Conservation (phyloP, 345 rosid species). For the Heritiera fomes region DNA sequence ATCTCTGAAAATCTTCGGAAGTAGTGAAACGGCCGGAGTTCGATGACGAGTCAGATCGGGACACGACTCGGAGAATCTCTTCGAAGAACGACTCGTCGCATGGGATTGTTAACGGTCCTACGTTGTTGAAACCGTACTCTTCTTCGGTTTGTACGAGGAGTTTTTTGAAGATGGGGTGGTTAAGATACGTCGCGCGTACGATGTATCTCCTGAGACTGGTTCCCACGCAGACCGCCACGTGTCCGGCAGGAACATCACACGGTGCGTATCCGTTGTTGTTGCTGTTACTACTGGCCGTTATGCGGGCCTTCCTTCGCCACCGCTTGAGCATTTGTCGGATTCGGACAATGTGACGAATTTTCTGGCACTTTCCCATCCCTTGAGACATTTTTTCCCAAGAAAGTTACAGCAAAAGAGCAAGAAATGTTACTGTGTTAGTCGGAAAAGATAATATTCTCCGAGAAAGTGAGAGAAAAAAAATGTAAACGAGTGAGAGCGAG, state of each 20-base stretch:
- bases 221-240: slow-evolving; percentile 82
- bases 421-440: neutral
- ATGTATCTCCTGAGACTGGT: slow-evolving; percentile 52
- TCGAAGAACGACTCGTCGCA: slow-evolving; percentile 87
- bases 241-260: slow-evolving; percentile 75
- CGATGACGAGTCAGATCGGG: slow-evolving; percentile 34
- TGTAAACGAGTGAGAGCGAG: neutral
- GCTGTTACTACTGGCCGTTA: slow-evolving; percentile 26
- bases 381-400: slow-evolving; percentile 23
- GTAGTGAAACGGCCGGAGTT: slow-evolving; percentile 28
- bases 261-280: slow-evolving; percentile 31
- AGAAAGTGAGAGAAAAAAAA: slow-evolving; percentile 24
- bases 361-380: slow-evolving; percentile 46
- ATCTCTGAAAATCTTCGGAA: slow-evolving; percentile 52
- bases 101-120: slow-evolving; percentile 73
- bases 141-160: slow-evolving; percentile 80
- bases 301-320: slow-evolving; percentile 71
- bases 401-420: neutral
- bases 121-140: slow-evolving; percentile 73
- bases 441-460: neutral
- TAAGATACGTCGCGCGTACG: slow-evolving; percentile 73
- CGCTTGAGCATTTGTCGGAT: slow-evolving; percentile 78
- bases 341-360: slow-evolving; percentile 68
- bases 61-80: slow-evolving; percentile 53
- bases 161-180: slow-evolving; percentile 72